phyloP scores from a whole-genome alignment of 768 basidiomycete genomes.

The Russula abietina region DNA sequence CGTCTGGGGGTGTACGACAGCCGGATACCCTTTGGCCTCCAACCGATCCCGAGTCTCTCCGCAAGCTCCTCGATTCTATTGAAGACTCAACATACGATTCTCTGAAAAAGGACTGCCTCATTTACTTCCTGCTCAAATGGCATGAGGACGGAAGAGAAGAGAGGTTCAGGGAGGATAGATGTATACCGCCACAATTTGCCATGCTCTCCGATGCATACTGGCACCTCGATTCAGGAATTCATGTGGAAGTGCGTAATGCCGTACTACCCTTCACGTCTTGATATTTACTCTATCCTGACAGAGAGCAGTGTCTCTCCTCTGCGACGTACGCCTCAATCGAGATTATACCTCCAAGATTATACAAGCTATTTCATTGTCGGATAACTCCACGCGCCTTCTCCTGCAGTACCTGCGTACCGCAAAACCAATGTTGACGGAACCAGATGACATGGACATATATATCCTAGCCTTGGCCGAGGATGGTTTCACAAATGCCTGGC shows the following conservation, averaged over 20 bases:
- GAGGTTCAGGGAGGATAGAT: conserved; percentile 45
- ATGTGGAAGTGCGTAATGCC: conserved; percentile 49
- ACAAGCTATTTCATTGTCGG: conserved; percentile 49
- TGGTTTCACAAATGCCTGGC: conserved; percentile 68
- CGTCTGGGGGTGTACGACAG: conserved; percentile 53
- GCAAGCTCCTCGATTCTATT: conserved; percentile 55
- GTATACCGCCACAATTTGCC: conserved; percentile 71
- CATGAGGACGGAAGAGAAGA: conserved; percentile 57
- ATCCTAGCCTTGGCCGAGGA: conserved; percentile 58
- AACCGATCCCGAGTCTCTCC: conserved; percentile 45
- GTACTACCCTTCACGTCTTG: neutral
- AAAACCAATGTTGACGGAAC: conserved; percentile 63
- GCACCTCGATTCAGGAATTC: conserved; percentile 66
- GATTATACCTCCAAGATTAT: conserved; percentile 78
- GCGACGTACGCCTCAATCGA: conserved; percentile 66
- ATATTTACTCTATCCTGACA: conserved; percentile 27
- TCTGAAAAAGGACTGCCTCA: conserved; percentile 73
- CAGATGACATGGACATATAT: conserved; percentile 67
- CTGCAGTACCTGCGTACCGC: conserved; percentile 71
- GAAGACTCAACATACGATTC: conserved; percentile 57
- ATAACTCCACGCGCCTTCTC: conserved; percentile 48
- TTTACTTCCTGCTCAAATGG: conserved; percentile 80
- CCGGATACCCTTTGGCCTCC: conserved; percentile 69
- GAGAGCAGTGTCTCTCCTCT: conserved; percentile 67
- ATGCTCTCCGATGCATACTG: conserved; percentile 81